These are phyloP conservation scores for Pholiota molesta DNA, from an alignment of 768 basidiomycete species.

Conservation along the genomic window DNA sequence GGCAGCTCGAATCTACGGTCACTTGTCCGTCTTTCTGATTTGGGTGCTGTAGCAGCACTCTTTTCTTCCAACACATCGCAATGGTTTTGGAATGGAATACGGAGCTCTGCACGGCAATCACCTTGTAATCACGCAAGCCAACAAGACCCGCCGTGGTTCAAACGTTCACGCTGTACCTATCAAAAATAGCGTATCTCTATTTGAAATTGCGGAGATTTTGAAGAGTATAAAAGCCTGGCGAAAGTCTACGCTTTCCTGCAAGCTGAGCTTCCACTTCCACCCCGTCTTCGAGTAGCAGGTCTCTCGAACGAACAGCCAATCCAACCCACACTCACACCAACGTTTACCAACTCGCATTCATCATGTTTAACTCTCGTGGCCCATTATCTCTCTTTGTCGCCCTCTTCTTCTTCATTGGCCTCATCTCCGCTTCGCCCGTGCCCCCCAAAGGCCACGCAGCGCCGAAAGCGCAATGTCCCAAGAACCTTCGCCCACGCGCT, in stretches of 20 bases:
- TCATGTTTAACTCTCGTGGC: neutral
- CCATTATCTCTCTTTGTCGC: neutral
- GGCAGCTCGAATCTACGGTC: no score
- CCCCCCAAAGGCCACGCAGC: neutral
- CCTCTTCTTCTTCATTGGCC: neutral
- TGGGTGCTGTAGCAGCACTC: no score
- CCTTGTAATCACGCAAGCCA: no score
- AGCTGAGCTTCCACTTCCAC: neutral
- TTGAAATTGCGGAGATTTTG: no score
- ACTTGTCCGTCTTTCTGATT: no score
- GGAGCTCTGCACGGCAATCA: no score
- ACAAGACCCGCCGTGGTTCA: no score
- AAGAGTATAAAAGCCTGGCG: neutral
- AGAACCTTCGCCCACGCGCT: no score
- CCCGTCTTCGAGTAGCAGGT: neutral
- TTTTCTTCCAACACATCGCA: no score
- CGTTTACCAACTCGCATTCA: neutral
- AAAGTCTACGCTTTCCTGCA: neutral
- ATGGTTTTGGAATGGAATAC: no score
- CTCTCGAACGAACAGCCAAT: neutral
- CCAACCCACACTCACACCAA: neutral
- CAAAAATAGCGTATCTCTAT: no score
- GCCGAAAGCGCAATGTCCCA: neutral
- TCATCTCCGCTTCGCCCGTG: neutral
- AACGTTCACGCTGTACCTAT: no score